phyloP scores from a whole-genome alignment of 1,139 yeast genomes.

The Arxiozyma telluris region DNA sequence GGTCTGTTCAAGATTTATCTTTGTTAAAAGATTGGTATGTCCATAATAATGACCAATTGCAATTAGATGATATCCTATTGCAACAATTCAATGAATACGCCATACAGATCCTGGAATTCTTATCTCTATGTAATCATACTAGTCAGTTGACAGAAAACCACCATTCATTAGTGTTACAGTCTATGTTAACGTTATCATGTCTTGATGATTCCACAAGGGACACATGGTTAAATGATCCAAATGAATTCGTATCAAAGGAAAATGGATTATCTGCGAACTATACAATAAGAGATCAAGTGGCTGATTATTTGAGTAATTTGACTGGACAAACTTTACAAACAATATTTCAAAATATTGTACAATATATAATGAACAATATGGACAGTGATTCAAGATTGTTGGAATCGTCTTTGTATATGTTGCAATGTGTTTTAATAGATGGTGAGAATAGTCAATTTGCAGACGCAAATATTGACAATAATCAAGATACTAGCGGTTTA shows the following conservation, averaged over 20 bases:
- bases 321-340: slow-evolving; percentile 12
- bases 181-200: slow-evolving; percentile 15
- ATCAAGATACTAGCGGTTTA: slow-evolving; percentile 9
- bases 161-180: slow-evolving; percentile 8
- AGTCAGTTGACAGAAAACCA: slow-evolving; percentile 10
- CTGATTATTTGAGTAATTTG: slow-evolving; percentile 32
- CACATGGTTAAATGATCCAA: slow-evolving; percentile 46
- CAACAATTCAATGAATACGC: slow-evolving; percentile 27
- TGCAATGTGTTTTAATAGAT: slow-evolving; percentile 20
- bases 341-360: slow-evolving; percentile 14
- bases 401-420: slow-evolving; percentile 30
- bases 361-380: slow-evolving; percentile 4
- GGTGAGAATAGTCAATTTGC: slow-evolving; percentile 12
- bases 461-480: slow-evolving; percentile 13
- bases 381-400: slow-evolving; percentile 27
- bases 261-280: slow-evolving; percentile 50
- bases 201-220: slow-evolving; percentile 29
- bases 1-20: slow-evolving; percentile 19
- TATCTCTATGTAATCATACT: slow-evolving; percentile 11
- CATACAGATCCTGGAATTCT: slow-evolving; percentile 27
- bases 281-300: slow-evolving; percentile 45
- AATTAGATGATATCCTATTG: slow-evolving; percentile 10
- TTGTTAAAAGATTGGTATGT: slow-evolving; percentile 7
- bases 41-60: slow-evolving; percentile 1
- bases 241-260: slow-evolving; percentile 61